These are phyloP conservation scores for Taiozyma onychis DNA, from an alignment of 1,139 yeast genomes.

Conservation along the genomic window DNA sequence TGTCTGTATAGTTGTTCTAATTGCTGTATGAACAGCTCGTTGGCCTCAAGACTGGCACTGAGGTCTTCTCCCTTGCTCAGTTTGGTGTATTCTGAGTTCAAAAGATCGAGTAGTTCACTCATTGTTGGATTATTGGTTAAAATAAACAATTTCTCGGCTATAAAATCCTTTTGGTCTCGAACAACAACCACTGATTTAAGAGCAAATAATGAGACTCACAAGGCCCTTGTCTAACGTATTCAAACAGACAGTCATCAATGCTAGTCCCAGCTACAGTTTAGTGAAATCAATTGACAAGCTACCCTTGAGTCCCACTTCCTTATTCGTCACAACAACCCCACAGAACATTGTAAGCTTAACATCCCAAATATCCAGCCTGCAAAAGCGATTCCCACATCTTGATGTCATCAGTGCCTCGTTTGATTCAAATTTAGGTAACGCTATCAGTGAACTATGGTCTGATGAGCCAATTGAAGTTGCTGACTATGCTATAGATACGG, in stretches of 20 bases:
- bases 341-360: neutral
- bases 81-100: constrained; percentile 5
- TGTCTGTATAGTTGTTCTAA: neutral
- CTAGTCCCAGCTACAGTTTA: neutral
- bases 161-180: neutral
- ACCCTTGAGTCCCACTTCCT: neutral
- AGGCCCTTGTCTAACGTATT: neutral
- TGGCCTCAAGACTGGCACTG: constrained; percentile 1
- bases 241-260: neutral
- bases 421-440: constrained; percentile 2
- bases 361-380: neutral
- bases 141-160: no score
- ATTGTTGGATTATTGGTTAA: neutral
- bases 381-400: neutral
- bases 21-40: neutral
- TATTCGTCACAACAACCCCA: constrained; percentile 1
- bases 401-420: constrained; percentile 1
- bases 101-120: constrained; percentile 4
- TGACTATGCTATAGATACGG: neutral
- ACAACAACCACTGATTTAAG: neutral
- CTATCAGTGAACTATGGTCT: constrained; percentile 4
- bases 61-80: neutral
- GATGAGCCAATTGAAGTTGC: neutral
- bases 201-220: neutral
- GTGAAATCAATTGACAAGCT: neutral